Evolutionary conservation across 2,329 filamentous ascomycete species (phyloP).

Genomic region (Paramyrothecium roridum): DNA sequence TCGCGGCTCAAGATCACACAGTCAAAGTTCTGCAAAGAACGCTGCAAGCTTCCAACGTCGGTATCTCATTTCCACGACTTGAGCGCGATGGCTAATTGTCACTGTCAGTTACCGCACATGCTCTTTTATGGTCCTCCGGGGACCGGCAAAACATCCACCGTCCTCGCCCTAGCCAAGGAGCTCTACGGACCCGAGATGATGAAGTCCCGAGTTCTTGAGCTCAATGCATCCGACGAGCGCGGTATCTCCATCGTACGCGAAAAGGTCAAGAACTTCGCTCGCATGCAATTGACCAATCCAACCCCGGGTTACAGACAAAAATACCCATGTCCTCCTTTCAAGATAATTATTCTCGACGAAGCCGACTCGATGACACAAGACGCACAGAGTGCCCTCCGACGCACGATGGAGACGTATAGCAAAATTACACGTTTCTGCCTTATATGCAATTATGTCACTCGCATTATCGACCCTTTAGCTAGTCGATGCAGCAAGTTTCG

Average conservation of each 20-base stretch:
- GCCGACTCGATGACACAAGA: slow-evolving; percentile 99
- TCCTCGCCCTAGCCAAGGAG: slow-evolving; percentile 94
- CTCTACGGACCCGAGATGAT: slow-evolving; percentile 95
- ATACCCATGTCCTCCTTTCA: slow-evolving; percentile 96
- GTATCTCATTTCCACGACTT: slow-evolving; percentile 9
- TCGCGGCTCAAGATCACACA: slow-evolving; percentile 96
- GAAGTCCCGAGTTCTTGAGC: slow-evolving; percentile 90
- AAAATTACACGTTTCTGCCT: slow-evolving; percentile 96
- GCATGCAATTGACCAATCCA: slow-evolving; percentile 86
- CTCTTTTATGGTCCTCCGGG: slow-evolving; percentile 98
- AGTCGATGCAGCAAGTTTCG: slow-evolving; percentile 94
- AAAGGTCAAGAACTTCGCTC: slow-evolving; percentile 97
- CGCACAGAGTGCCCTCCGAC: slow-evolving; percentile 84
- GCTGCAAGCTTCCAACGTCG: slow-evolving; percentile 86
- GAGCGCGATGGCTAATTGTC: slow-evolving; percentile 1
- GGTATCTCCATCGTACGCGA: slow-evolving; percentile 96
- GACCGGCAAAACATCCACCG: slow-evolving; percentile 96
- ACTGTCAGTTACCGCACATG: slow-evolving; percentile 81
- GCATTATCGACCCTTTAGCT: slow-evolving; percentile 95
- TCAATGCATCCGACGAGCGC: slow-evolving; percentile 98
- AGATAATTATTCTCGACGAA: slow-evolving; percentile 97
- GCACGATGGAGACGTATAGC: slow-evolving; percentile 98
- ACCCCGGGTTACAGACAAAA: slow-evolving; percentile 63
- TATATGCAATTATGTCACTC: slow-evolving; percentile 97
- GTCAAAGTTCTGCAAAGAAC: slow-evolving; percentile 89